These are phyloP conservation scores for Zygotorulaspora mrakii DNA, from an alignment of 1,139 yeast species.

Conservation along the genomic window DNA sequence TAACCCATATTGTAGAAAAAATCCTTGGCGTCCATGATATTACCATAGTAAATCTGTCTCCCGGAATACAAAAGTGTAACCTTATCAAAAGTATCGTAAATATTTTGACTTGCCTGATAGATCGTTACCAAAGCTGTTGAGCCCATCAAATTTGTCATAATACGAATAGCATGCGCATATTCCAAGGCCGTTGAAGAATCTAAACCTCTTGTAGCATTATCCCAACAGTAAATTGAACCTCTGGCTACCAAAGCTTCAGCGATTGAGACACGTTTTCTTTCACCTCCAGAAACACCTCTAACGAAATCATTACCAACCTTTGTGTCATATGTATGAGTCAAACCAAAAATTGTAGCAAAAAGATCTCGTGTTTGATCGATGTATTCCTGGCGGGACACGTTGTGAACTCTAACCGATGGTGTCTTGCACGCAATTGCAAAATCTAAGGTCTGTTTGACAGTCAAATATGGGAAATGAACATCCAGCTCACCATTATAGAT, in stretches of 20 bases:
- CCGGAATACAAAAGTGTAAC: slow-evolving; percentile 45
- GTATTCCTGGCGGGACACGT: slow-evolving; percentile 40
- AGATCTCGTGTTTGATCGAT: slow-evolving; percentile 50
- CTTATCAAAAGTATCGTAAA: slow-evolving; percentile 46
- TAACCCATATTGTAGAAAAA: slow-evolving; percentile 50
- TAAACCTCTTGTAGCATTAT: slow-evolving; percentile 59
- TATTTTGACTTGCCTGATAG: slow-evolving; percentile 47
- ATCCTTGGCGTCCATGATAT: slow-evolving; percentile 41
- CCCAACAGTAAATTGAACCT: slow-evolving; percentile 57
- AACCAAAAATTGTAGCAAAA: slow-evolving; percentile 52
- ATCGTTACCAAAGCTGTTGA: slow-evolving; percentile 45
- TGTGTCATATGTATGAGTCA: slow-evolving; percentile 63
- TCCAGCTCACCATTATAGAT: slow-evolving; percentile 53
- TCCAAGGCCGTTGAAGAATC: slow-evolving; percentile 57
- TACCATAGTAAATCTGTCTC: slow-evolving; percentile 45
- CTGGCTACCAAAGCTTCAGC: slow-evolving; percentile 55
- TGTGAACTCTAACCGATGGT: slow-evolving; percentile 42
- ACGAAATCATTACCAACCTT: slow-evolving; percentile 68
- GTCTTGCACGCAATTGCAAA: slow-evolving; percentile 41
- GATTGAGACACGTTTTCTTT: slow-evolving; percentile 76
- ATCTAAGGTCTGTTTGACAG: slow-evolving; percentile 49
- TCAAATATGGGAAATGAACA: slow-evolving; percentile 51
- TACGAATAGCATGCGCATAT: slow-evolving; percentile 44
- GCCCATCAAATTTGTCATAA: slow-evolving; percentile 39
- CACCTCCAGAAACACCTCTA: slow-evolving; percentile 84